phyloP scores from a whole-genome alignment of 176 grass and related monocot species.

The Aegilops tauschii region DNA sequence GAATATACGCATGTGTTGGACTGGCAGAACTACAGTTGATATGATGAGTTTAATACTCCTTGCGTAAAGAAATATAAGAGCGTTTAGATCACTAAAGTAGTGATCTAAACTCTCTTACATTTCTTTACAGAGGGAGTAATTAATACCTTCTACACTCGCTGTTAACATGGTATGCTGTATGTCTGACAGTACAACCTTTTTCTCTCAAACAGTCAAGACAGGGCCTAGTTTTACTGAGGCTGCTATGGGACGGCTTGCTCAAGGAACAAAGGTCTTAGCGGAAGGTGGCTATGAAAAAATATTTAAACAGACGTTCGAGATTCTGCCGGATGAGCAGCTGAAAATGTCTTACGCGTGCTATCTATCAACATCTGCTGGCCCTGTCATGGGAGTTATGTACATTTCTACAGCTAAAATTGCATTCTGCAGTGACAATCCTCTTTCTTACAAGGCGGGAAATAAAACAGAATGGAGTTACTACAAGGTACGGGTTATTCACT shows the following conservation, averaged over 20 bases:
- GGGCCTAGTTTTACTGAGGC: constrained; percentile 86
- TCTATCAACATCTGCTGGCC: constrained; percentile 89
- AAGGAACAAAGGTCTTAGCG: constrained; percentile 89
- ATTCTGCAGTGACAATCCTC: constrained; percentile 87
- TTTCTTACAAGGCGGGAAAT: constrained; percentile 80
- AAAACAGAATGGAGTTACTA: constrained; percentile 97
- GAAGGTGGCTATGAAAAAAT: constrained; percentile 95
- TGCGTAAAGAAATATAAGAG: no score
- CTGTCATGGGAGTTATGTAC: constrained; percentile 91
- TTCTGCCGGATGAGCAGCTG: constrained; percentile 68
- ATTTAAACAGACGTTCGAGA: constrained; percentile 83
- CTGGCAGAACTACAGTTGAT: neutral
- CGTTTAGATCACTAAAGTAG: no score
- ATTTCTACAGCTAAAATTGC: constrained; percentile 90
- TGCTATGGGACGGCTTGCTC: constrained; percentile 87
- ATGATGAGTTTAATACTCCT: neutral
- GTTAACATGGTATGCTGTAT: neutral
- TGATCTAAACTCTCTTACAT: no score
- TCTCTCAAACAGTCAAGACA: constrained; percentile 63
- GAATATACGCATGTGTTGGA: neutral
- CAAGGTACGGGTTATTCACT: constrained; percentile 45
- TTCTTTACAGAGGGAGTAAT: neutral
- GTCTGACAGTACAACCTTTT: constrained; percentile 7
- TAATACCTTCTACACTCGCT: neutral
- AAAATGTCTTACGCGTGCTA: constrained; percentile 79